Conservation (phyloP, 495 filamentous ascomycete genomes). For the Trypethelium eluteriae region DNA sequence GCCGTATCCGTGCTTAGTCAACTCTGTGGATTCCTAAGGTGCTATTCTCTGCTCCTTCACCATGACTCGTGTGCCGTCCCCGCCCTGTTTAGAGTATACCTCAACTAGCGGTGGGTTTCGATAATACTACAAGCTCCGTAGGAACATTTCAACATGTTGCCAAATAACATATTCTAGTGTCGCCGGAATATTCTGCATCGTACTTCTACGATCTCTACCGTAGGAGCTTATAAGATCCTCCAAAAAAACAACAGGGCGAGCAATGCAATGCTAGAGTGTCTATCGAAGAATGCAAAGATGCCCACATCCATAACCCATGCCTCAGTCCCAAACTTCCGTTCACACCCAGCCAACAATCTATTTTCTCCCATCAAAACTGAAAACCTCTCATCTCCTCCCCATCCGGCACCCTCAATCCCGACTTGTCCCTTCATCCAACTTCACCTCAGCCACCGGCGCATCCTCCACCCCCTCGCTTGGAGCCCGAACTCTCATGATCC, state of each 20-base stretch:
- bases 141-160: not conserved
- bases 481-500: not conserved
- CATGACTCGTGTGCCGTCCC: too few relatives aligned
- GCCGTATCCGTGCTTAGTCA: too few relatives aligned
- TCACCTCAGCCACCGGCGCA: constrained; percentile 12
- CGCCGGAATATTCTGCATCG: not conserved
- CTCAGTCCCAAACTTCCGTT: not conserved
- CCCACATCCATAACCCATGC: not conserved
- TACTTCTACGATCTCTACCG: not conserved
- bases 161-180: too few relatives aligned
- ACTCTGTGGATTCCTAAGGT: too few relatives aligned
- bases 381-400: not conserved
- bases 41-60: too few relatives aligned
- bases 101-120: not conserved
- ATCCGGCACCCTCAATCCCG: not conserved
- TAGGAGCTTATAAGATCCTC: not conserved
- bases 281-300: not conserved
- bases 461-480: not conserved
- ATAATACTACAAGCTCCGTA: not conserved
- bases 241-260: not conserved
- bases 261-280: constrained; percentile 4
- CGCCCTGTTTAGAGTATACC: too few relatives aligned
- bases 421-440: not conserved
- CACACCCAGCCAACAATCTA: not conserved
- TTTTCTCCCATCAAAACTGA: not conserved